Base-by-base conservation (phyloP, 306 rosid species). In the Cicer pinnatifidum region DNA sequence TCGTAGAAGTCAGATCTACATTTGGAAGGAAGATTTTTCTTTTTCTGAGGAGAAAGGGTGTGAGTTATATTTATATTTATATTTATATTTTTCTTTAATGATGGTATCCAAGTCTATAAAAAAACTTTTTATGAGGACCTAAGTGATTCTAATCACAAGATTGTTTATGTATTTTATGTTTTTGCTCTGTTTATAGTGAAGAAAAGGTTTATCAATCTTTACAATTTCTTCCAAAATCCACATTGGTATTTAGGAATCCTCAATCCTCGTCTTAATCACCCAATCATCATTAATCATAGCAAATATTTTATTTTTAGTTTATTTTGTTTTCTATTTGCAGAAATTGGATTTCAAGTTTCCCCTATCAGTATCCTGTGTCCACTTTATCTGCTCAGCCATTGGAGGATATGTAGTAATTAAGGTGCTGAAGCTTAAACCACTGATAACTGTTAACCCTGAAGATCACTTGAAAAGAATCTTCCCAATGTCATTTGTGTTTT, bases 271-370 rank as follows among this genome's bases (percentile, higher is more conserved):
- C 19, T 54, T 54, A 43, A 58, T 4, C 7, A 1, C 16, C 46
- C 52, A 60, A 44, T 41, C 20, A 67, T 69, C 75, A 47, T 28
- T 38, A 64, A 60, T 78, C 77, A 54, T 23, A 39, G 75, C 38
- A 67, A 61, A 57, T 45, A 46, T 16, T 66, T 62, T 61, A 23
- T 56, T 69, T 53, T 33, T 20, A 6, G 60, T 43, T 73, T 7
- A 8, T 69, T 46, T 15, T 72, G 20, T 23, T 76, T 45, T 71
- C 5, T 71, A 16, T 69, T 75, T 69, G 46, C 93, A 94, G 98
- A 94, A 94, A 85, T 83, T 94, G 89, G 98, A 94, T 81, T 94
- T 94, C 78, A 94, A 91, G 92, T 94, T 94, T 81, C 98, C 98
- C 65, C 80, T 94, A 1, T 81, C 98, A 3, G 95, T 94, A 15